Evolutionary conservation across 1,284 basidiomycete species (phyloP).

Genomic region (Apiotrichum veenhuisii): DNA sequence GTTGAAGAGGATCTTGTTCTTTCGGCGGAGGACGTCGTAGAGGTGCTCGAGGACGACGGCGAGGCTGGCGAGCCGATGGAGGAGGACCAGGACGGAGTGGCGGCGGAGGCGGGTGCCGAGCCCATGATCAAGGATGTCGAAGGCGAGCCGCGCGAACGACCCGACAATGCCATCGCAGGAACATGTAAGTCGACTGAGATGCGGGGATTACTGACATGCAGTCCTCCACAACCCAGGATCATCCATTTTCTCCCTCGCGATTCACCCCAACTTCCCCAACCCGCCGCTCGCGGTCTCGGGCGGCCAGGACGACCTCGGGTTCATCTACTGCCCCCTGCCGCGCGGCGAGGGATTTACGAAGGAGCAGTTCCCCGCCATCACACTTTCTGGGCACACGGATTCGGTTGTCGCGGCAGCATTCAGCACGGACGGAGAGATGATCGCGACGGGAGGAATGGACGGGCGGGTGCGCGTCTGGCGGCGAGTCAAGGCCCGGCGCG

Average conservation of each 20-base stretch:
- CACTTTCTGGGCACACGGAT: slow-evolving; percentile 86
- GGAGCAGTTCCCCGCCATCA: slow-evolving; percentile 76
- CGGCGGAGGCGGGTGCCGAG: slow-evolving; percentile 36
- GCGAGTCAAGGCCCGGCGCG: slow-evolving; percentile 53
- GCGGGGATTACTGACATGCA: slow-evolving; percentile 19
- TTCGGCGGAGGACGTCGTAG: slow-evolving; percentile 22
- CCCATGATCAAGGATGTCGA: slow-evolving; percentile 25
- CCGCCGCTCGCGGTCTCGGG: slow-evolving; percentile 83
- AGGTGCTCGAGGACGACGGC: slow-evolving; percentile 58
- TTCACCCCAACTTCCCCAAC: slow-evolving; percentile 68
- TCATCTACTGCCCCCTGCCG: slow-evolving; percentile 63
- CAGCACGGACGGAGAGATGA: slow-evolving; percentile 81
- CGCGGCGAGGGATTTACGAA: slow-evolving; percentile 11
- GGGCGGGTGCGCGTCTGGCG: slow-evolving; percentile 89
- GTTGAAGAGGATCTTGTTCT: slow-evolving; percentile 14
- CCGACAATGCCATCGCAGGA: slow-evolving; percentile 27
- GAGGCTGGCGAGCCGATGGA: slow-evolving; percentile 54
- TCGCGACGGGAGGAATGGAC: slow-evolving; percentile 96
- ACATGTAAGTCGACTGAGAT: slow-evolving; percentile 19
- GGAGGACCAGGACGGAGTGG: slow-evolving; percentile 46
- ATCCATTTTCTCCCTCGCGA: slow-evolving; percentile 80
- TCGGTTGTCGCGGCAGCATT: slow-evolving; percentile 78
- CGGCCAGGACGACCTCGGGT: slow-evolving; percentile 91
- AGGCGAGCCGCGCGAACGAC: slow-evolving; percentile 16
- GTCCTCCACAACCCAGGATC: slow-evolving; percentile 44